Conservation (phyloP, 1,284 basidiomycete species). For the Marasmius sp. region DNA sequence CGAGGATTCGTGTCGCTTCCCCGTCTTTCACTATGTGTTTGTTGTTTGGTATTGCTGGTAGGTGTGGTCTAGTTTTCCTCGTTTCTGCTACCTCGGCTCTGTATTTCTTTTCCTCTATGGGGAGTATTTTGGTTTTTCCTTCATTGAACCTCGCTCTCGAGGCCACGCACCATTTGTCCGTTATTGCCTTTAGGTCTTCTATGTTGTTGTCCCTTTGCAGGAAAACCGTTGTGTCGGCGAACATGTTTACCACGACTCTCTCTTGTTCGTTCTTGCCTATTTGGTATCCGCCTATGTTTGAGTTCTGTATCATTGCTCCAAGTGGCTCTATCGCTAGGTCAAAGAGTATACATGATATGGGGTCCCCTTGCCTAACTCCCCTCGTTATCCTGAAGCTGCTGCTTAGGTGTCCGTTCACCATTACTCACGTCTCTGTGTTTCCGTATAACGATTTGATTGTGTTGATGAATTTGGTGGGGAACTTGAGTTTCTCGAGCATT, state of each 20-base stretch:
- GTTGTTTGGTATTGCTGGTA: constrained; percentile 25
- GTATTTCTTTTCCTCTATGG: constrained; percentile 21
- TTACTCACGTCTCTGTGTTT: constrained; percentile 11
- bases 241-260: constrained; percentile 22
- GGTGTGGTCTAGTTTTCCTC: not conserved
- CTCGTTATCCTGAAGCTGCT: constrained; percentile 6
- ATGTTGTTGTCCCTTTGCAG: constrained; percentile 19
- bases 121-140: constrained; percentile 32
- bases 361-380: constrained; percentile 26
- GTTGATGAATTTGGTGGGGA: constrained; percentile 16
- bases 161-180: constrained; percentile 27
- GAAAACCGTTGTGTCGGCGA: constrained; percentile 28
- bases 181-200: constrained; percentile 15
- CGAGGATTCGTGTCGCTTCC: not conserved
- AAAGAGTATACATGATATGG: constrained; percentile 29
- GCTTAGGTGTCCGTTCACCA: constrained; percentile 20
- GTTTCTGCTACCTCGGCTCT: not conserved
- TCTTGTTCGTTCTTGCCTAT: constrained; percentile 9
- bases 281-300: constrained; percentile 12
- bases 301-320: constrained; percentile 13
- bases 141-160: constrained; percentile 33
- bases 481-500: constrained; percentile 4
- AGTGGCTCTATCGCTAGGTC: constrained; percentile 24
- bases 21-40: not conserved
- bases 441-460: constrained; percentile 17